Conservation (phyloP, 805 yeast genomes). For the Sungouiella blattae region DNA sequence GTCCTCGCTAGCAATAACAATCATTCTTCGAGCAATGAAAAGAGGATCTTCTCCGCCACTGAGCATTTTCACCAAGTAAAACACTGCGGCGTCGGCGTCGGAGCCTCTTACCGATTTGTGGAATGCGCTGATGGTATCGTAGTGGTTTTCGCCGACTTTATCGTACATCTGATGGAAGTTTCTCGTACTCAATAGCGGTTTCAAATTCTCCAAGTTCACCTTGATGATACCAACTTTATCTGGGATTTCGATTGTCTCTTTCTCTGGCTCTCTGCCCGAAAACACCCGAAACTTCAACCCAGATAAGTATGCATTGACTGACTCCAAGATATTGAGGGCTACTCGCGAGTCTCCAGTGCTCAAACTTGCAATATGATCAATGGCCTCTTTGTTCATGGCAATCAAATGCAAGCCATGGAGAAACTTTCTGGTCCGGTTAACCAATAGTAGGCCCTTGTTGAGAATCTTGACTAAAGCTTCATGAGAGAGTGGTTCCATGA, state of each 20-base stretch:
- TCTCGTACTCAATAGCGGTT: constrained; percentile 40
- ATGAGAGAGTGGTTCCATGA: constrained; percentile 36
- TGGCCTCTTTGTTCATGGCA: constrained; percentile 51
- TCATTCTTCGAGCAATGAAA: constrained; percentile 86
- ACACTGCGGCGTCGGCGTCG: constrained; percentile 85
- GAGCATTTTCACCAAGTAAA: constrained; percentile 83
- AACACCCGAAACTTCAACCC: constrained; percentile 21
- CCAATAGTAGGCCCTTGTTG: constrained; percentile 41
- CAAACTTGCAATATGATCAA: constrained; percentile 65
- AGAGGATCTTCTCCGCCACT: constrained; percentile 93
- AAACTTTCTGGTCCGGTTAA: constrained; percentile 58
- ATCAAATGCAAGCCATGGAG: constrained; percentile 48
- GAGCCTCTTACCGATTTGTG: constrained; percentile 91
- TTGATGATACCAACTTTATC: constrained; percentile 32
- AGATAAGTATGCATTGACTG: constrained; percentile 55
- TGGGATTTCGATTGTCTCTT: constrained; percentile 8
- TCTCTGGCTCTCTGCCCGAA: constrained; percentile 9
- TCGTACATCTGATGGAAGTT: constrained; percentile 64
- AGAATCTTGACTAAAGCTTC: constrained; percentile 34
- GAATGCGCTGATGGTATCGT: constrained; percentile 92
- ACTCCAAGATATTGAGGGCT: constrained; percentile 76
- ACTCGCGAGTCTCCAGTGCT: constrained; percentile 88
- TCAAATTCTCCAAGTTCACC: constrained; percentile 36
- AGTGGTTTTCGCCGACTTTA: constrained; percentile 85
- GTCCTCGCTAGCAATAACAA: constrained; percentile 93